These are phyloP conservation scores for Aspergillus thermomutatus DNA, from an alignment of 2,329 filamentous ascomycete genomes.

Conservation along the genomic window DNA sequence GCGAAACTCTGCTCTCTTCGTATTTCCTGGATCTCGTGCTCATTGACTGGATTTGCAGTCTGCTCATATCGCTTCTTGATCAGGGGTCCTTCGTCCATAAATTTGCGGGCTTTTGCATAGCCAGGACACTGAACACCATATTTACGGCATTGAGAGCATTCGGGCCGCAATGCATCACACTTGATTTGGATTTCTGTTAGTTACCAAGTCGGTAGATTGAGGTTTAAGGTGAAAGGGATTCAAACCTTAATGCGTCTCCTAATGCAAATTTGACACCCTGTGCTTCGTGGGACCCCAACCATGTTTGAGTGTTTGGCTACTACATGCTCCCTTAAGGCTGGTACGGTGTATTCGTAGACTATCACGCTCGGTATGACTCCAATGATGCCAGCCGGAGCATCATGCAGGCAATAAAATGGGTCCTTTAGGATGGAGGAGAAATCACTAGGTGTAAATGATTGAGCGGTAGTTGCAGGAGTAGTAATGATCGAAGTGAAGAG, in stretches of 20 bases:
- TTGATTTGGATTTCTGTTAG: conserved; percentile 4
- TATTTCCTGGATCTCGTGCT: background rate
- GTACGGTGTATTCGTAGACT: background rate
- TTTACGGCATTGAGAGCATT: conserved; percentile 30
- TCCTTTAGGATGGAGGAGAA: background rate
- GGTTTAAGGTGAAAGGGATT: background rate
- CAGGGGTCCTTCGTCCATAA: conserved; percentile 31
- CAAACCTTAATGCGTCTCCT: conserved; percentile 30
- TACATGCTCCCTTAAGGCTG: background rate
- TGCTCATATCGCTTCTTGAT: conserved; percentile 24
- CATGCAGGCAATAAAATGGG: background rate
- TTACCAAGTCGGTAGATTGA: background rate
- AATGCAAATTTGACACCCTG: conserved; percentile 34
- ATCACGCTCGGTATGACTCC: background rate
- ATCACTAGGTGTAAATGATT: background rate
- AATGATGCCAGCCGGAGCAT: background rate
- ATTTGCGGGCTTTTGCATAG: conserved; percentile 26
- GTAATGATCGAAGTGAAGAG: background rate
- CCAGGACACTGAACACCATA: conserved; percentile 32
- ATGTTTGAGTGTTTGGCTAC: conserved; percentile 15
- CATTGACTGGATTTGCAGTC: background rate
- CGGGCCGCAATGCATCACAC: conserved; percentile 26
- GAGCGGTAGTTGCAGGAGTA: background rate
- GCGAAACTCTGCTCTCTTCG: background rate
- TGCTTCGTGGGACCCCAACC: conserved; percentile 36